Conservation (phyloP, 805 yeast genomes). For the Saccharomycopsis javanensis region DNA sequence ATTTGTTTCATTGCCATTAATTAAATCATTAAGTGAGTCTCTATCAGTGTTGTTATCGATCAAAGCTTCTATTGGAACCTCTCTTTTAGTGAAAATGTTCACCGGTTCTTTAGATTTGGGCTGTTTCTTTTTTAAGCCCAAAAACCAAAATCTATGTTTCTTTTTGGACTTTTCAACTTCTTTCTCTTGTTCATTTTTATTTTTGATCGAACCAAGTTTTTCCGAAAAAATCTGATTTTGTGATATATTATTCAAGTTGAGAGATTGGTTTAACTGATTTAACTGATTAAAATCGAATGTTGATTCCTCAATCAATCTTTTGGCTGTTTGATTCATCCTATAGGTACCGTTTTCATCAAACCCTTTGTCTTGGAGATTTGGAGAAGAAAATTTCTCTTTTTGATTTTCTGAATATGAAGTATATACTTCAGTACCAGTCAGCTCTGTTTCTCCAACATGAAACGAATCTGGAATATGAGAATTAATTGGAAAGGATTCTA, state of each 20-base stretch:
- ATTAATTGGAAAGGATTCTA: not conserved
- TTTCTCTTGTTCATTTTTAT: not conserved
- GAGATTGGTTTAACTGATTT: not conserved
- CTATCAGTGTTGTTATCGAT: not conserved
- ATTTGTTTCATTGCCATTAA: not conserved
- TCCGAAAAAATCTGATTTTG: too few relatives aligned
- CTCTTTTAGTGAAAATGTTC: not conserved
- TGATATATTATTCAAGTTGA: not conserved
- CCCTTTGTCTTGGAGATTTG: not conserved
- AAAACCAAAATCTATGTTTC: constrained; percentile 14
- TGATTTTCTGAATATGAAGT: not conserved
- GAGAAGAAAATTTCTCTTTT: not conserved
- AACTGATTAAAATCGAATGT: constrained; percentile 8
- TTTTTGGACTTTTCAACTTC: not conserved
- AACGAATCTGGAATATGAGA: not conserved
- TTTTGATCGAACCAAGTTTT: not conserved
- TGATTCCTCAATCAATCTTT: not conserved
- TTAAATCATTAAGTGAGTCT: not conserved
- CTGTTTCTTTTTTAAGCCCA: constrained; percentile 7
- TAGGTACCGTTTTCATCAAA: constrained; percentile 2
- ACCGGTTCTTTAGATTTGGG: not conserved
- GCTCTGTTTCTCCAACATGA: not conserved
- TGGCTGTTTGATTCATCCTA: not conserved
- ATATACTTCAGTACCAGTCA: not conserved
- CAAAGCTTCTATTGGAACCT: not conserved